Percentiles rank a stretch among this genome's conserved stretches.
These are phyloP conservation scores for Paecilomyces fulvus DNA, from an alignment of 2,329 filamentous ascomycete species.

Conservation along the genomic window DNA sequence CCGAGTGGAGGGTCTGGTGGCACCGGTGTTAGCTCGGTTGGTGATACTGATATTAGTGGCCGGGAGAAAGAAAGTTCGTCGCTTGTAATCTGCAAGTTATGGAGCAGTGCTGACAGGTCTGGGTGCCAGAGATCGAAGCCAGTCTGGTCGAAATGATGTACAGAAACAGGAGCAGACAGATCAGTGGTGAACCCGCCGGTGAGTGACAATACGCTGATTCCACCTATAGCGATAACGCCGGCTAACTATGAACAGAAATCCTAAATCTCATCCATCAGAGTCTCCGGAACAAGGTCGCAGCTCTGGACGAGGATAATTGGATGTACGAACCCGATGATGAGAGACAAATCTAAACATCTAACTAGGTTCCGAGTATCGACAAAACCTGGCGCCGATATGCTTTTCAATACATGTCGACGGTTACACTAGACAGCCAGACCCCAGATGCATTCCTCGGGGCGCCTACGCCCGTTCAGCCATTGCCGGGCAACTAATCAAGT, in stretches of 20 bases:
- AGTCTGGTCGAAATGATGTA: conserved; percentile 38
- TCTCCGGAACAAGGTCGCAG: conserved; percentile 62
- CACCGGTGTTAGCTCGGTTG: conserved; percentile 44
- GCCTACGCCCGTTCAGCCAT: conserved; percentile 1
- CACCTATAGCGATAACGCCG: conserved; percentile 4
- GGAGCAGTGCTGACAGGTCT: neutral
- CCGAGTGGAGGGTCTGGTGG: conserved; percentile 46
- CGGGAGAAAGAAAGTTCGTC: conserved; percentile 35
- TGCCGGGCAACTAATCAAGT: conserved; percentile 28
- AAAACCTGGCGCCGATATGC: neutral
- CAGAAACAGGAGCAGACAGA: conserved; percentile 38
- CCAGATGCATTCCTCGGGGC: neutral
- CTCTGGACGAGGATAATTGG: conserved; percentile 77
- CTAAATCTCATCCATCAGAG: conserved; percentile 62
- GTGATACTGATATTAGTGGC: conserved; percentile 17
- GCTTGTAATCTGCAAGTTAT: neutral
- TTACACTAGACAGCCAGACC: neutral
- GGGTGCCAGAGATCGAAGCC: conserved; percentile 35
- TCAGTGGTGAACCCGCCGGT: conserved; percentile 59
- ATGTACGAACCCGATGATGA: conserved; percentile 71
- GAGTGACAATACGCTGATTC: conserved; percentile 16
- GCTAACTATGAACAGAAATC: conserved; percentile 48
- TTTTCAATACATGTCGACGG: neutral
- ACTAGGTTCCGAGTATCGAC: neutral
- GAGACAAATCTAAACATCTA: conserved; percentile 17